Evolutionary conservation across 306 rosid genomes (phyloP).

Genomic region (Castanospermum australe): DNA sequence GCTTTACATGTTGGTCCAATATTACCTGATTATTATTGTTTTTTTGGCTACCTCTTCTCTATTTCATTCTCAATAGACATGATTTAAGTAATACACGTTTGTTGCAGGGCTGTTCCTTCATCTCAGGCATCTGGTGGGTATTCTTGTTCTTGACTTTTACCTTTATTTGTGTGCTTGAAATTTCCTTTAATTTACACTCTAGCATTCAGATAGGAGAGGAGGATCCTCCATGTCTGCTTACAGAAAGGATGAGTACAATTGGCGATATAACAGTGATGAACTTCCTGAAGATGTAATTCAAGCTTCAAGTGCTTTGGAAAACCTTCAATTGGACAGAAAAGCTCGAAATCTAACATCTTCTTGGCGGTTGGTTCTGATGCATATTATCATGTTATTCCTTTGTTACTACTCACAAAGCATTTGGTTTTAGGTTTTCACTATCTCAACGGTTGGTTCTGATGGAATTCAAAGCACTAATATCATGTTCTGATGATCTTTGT

Average conservation of each 20-base stretch:
- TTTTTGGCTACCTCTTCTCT: neutral
- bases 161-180: slow-evolving; percentile 31
- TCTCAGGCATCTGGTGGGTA: slow-evolving; percentile 93
- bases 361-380: slow-evolving; percentile 78
- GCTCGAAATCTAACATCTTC: slow-evolving; percentile 97
- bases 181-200: slow-evolving; percentile 44
- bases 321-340: slow-evolving; percentile 94
- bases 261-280: slow-evolving; percentile 90
- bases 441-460: neutral
- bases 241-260: slow-evolving; percentile 90
- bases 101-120: slow-evolving; percentile 71
- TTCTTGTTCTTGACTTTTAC: slow-evolving; percentile 12
- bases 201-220: slow-evolving; percentile 87
- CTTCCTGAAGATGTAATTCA: slow-evolving; percentile 80
- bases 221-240: slow-evolving; percentile 82
- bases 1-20: slow-evolving; percentile 2
- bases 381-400: neutral
- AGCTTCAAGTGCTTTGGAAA: slow-evolving; percentile 88
- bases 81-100: neutral
- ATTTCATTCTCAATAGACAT: slow-evolving; percentile 21
- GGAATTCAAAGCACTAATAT: slow-evolving; percentile 10
- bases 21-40: neutral
- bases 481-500: neutral
- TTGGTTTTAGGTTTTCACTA: neutral
- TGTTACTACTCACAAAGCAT: neutral